Conservation (phyloP, 345 rosid species). For the Mallotus nudiflorus region DNA sequence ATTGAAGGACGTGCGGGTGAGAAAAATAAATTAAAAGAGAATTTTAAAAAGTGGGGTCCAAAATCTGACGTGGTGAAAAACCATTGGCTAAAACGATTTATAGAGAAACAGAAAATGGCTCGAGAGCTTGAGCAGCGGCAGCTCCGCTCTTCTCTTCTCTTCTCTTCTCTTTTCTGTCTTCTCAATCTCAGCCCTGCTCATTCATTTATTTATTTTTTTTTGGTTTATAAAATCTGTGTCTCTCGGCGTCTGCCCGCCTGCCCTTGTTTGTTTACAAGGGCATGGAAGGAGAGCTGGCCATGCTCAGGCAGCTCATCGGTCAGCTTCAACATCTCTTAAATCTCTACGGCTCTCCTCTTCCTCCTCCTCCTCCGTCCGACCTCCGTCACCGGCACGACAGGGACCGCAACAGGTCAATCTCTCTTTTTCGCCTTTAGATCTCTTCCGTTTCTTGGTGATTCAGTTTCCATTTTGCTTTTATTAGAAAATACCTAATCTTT, state of each 20-base stretch:
- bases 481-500: too few relatives aligned
- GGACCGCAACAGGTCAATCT: constrained; percentile 37
- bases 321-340: constrained; percentile 86
- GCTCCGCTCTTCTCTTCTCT: too few relatives aligned
- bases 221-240: too few relatives aligned
- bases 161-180: too few relatives aligned
- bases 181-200: too few relatives aligned
- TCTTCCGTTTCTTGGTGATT: constrained; percentile 9
- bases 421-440: too few relatives aligned
- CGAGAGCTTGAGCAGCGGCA: background rate
- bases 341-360: constrained; percentile 69
- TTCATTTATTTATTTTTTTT: too few relatives aligned
- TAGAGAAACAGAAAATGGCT: background rate
- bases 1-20: constrained; percentile 46
- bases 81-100: constrained; percentile 2
- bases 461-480: background rate
- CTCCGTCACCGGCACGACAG: constrained; percentile 28
- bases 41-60: constrained; percentile 36
- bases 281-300: constrained; percentile 96
- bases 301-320: constrained; percentile 94
- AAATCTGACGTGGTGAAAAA: constrained; percentile 5
- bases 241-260: too few relatives aligned
- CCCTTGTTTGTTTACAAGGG: constrained; percentile 32
- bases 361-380: constrained; percentile 18
- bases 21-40: constrained; percentile 36